Conservation (phyloP, 108 stramenopile species). For the Schizochytrium sp. region DNA sequence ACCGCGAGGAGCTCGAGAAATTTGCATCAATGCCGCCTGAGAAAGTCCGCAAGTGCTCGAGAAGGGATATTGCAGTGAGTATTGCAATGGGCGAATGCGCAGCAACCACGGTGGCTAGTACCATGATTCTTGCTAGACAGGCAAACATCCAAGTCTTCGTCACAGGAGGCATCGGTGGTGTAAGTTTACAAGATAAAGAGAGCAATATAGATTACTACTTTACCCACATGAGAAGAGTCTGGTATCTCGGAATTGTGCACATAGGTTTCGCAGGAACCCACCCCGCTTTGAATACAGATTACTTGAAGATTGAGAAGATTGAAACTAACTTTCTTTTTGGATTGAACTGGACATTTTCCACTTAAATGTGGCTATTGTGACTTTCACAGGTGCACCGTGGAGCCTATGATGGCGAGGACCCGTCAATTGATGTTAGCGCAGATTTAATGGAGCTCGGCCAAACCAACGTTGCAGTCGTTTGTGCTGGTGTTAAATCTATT, state of each 20-base stretch:
- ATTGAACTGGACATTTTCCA: too few relatives aligned
- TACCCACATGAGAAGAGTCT: constrained; percentile 65
- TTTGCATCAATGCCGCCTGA: constrained; percentile 76
- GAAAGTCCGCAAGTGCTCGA: constrained; percentile 88
- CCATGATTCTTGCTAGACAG: constrained; percentile 88
- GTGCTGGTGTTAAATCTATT: constrained; percentile 96
- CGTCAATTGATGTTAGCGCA: constrained; percentile 80
- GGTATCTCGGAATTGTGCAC: neutral
- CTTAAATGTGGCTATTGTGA: neutral
- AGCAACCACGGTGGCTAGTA: constrained; percentile 94
- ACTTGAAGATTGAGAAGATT: too few relatives aligned
- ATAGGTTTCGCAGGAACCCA: too few relatives aligned
- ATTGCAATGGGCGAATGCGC: constrained; percentile 71
- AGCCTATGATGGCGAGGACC: constrained; percentile 24
- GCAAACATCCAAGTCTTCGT: constrained; percentile 81
- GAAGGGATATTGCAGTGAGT: constrained; percentile 85
- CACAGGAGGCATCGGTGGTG: constrained; percentile 87
- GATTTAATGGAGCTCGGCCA: constrained; percentile 91
- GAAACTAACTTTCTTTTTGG: too few relatives aligned
- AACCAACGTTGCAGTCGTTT: constrained; percentile 92
- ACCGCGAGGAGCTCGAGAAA: constrained; percentile 83
- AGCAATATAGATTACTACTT: constrained; percentile 84
- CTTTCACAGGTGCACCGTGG: constrained; percentile 39
- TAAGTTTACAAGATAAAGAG: constrained; percentile 82
- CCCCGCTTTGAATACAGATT: too few relatives aligned